Percentiles rank a stretch among this genome's conserved stretches.
Conservation (phyloP, 2,329 filamentous ascomycete genomes). For the Penicillium hesseltinei region DNA sequence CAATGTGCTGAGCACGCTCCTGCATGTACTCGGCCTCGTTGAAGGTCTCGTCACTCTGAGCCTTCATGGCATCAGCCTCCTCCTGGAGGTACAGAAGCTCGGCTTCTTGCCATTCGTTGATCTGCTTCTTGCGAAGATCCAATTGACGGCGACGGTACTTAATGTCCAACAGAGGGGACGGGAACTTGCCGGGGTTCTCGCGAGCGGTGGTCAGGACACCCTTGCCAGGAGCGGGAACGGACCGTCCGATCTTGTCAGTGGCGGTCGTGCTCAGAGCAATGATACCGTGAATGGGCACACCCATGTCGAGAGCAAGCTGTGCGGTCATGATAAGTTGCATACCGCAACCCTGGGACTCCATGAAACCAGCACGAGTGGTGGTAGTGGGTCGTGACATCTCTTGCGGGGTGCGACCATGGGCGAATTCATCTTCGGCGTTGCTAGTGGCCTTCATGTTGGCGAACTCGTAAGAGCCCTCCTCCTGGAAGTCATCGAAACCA, state of each 20-base stretch:
- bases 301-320: conserved; percentile 94
- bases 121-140: conserved; percentile 87
- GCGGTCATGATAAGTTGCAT: conserved; percentile 99
- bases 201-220: conserved; percentile 95
- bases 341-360: conserved; percentile 99
- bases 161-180: conserved; percentile 92
- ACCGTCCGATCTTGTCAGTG: conserved; percentile 98
- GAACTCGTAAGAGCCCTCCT: conserved; percentile 98
- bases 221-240: conserved; percentile 91
- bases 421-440: conserved; percentile 95
- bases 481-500: conserved; percentile 98
- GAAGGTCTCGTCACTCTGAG: conserved; percentile 67
- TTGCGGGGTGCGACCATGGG: conserved; percentile 86
- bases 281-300: conserved; percentile 94
- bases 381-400: conserved; percentile 99
- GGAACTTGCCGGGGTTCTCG: conserved; percentile 86
- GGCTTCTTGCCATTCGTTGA: conserved; percentile 94
- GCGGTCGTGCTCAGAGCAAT: conserved; percentile 91
- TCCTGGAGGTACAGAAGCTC: conserved; percentile 91
- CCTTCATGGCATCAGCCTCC: conserved; percentile 87
- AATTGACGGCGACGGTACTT: conserved; percentile 96
- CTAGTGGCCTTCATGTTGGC: conserved; percentile 99
- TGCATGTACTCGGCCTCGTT: conserved; percentile 81
- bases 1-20: conserved; percentile 81
- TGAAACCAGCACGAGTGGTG: conserved; percentile 95